A percentile compares a stretch with the other conserved stretches of the same genome.
These are phyloP conservation scores for Blastocystis sp. DNA, from an alignment of 352 stramenopile genomes.

Conservation along the genomic window DNA sequence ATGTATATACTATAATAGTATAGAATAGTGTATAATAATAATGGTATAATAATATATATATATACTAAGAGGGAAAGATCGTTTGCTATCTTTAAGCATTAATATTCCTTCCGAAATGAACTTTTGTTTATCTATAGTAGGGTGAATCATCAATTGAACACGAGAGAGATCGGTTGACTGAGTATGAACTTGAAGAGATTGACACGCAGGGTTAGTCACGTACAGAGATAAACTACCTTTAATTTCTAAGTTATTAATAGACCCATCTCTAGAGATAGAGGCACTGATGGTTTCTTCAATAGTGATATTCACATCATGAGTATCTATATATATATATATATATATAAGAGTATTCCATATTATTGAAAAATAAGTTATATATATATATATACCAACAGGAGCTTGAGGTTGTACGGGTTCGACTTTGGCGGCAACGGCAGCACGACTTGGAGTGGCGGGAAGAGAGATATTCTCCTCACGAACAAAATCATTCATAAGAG, in stretches of 20 bases:
- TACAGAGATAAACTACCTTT: conserved; percentile 21
- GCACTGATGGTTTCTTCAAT: conserved; percentile 19
- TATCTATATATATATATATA: neutral
- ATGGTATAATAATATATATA: no score
- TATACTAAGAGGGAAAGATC: conserved; percentile 18
- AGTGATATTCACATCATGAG: neutral
- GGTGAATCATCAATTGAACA: conserved; percentile 3
- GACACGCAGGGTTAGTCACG: neutral
- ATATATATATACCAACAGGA: conserved; percentile 7
- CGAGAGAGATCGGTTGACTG: neutral
- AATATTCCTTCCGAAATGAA: conserved; percentile 17
- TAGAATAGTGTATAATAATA: no score
- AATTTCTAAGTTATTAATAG: conserved; percentile 21
- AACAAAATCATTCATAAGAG: no score
- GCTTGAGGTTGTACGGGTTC: neutral
- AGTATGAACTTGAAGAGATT: neutral
- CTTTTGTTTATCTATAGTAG: conserved; percentile 9
- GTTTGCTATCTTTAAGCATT: conserved; percentile 5
- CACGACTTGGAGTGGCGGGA: no score
- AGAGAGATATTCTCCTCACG: no score
- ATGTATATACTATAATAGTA: no score
- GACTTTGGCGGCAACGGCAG: neutral
- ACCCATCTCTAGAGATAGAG: conserved; percentile 15
- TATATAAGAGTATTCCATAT: no score
- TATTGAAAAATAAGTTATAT: neutral